Evolutionary conservation across 225 moss, liverwort and hornwort species (phyloP).

Genomic region (Climacium dendroides): DNA sequence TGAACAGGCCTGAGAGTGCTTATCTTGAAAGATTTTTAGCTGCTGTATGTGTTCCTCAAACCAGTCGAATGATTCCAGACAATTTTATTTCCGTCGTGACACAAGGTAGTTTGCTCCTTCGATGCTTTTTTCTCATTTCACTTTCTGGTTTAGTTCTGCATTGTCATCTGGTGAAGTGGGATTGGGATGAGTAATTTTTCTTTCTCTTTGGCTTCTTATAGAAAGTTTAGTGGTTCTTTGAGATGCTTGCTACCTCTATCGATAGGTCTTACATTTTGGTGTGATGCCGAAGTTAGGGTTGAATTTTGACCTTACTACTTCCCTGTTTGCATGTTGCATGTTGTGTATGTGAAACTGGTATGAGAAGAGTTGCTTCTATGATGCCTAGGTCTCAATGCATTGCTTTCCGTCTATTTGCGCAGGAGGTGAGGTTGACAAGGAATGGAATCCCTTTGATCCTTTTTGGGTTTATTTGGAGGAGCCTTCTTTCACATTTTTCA

Average conservation of each 20-base stretch:
- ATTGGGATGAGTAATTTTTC: not conserved
- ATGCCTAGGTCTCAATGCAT: not conserved
- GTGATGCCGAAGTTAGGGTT: not conserved
- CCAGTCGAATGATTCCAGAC: conserved; percentile 28
- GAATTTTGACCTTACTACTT: not conserved
- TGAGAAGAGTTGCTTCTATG: not conserved
- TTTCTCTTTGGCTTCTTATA: not conserved
- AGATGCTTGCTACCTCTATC: not conserved
- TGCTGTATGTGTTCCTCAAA: conserved; percentile 37
- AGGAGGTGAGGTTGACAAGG: conserved; percentile 19
- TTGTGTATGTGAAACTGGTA: not conserved
- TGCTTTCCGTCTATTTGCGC: not conserved
- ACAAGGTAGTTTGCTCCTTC: not conserved
- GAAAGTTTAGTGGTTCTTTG: not conserved
- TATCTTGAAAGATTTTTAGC: conserved; percentile 56
- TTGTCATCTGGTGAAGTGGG: not conserved
- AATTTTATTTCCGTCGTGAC: conserved; percentile 29
- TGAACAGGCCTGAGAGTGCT: conserved; percentile 19
- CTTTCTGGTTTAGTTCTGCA: not conserved
- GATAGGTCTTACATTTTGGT: not conserved
- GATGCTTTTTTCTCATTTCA: not conserved
- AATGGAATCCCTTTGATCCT: conserved; percentile 32
- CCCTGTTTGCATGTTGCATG: not conserved
- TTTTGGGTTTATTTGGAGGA: conserved; percentile 17
- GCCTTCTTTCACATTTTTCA: conserved; percentile 8